Evolutionary conservation across 2,329 filamentous ascomycete genomes (phyloP).

Genomic region (Didymella pinodella): DNA sequence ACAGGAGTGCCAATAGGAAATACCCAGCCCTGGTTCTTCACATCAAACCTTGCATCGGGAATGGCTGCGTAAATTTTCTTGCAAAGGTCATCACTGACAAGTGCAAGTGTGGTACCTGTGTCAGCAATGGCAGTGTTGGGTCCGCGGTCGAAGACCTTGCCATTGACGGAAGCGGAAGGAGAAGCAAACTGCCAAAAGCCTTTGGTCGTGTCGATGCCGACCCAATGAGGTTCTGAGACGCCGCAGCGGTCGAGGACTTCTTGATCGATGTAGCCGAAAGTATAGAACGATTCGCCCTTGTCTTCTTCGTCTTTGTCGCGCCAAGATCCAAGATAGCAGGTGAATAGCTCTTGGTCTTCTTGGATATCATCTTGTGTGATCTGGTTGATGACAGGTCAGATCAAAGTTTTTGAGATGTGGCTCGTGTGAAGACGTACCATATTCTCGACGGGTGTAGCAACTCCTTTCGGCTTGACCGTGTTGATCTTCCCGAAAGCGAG

Average conservation of each 20-base stretch:
- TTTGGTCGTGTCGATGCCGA: slow-evolving; percentile 67
- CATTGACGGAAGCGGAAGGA: slow-evolving; percentile 64
- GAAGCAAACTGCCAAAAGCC: slow-evolving; percentile 75
- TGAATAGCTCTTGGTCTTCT: slow-evolving; percentile 64
- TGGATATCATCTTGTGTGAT: slow-evolving; percentile 65
- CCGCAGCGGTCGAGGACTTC: slow-evolving; percentile 64
- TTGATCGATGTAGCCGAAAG: slow-evolving; percentile 75
- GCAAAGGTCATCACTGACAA: slow-evolving; percentile 69
- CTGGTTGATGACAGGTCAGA: not conserved
- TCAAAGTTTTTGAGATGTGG: not conserved
- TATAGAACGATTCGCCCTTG: slow-evolving; percentile 67
- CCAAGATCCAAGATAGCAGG: slow-evolving; percentile 67
- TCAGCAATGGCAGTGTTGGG: slow-evolving; percentile 74
- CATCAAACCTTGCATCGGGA: slow-evolving; percentile 62
- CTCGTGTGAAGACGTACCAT: slow-evolving; percentile 40
- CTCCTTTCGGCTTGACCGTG: slow-evolving; percentile 58
- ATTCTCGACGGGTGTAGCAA: slow-evolving; percentile 66
- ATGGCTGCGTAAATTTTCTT: slow-evolving; percentile 71
- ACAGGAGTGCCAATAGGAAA: slow-evolving; percentile 64
- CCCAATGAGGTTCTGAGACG: slow-evolving; percentile 65
- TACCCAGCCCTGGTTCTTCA: slow-evolving; percentile 67
- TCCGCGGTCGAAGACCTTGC: slow-evolving; percentile 58
- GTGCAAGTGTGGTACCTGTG: slow-evolving; percentile 73
- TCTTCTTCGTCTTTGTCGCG: slow-evolving; percentile 57
- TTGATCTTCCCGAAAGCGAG: slow-evolving; percentile 67